Conservation (phyloP, 768 basidiomycete genomes). For the Termitomyces sp. region DNA sequence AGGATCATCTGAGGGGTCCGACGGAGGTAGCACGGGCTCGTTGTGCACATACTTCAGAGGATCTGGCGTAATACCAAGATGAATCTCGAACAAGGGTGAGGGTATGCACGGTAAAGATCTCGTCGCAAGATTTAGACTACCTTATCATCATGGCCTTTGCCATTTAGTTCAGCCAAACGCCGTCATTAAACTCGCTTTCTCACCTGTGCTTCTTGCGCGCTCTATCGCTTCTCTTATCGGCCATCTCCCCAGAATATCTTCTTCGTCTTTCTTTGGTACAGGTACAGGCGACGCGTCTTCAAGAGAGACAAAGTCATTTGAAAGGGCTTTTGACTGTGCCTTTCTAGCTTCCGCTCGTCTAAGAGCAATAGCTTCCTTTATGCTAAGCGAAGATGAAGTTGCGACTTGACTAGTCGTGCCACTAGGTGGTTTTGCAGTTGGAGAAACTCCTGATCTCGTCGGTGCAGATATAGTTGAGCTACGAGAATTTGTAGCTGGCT, state of each 20-base stretch:
- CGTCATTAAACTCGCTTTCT: slow-evolving; percentile 22
- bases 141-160: slow-evolving; percentile 42
- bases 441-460: slow-evolving; percentile 14
- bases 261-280: slow-evolving; percentile 30
- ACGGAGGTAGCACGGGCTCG: slow-evolving; percentile 47
- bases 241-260: slow-evolving; percentile 58
- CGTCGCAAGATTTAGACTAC: slow-evolving; percentile 69
- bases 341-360: slow-evolving; percentile 79
- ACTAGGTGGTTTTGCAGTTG: slow-evolving; percentile 12
- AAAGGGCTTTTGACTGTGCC: slow-evolving; percentile 24
- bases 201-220: slow-evolving; percentile 72
- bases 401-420: slow-evolving; percentile 5
- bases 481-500: slow-evolving; percentile 23
- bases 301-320: slow-evolving; percentile 33
- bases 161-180: slow-evolving; percentile 39
- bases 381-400: slow-evolving; percentile 32
- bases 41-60: slow-evolving; percentile 58
- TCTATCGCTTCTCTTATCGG: slow-evolving; percentile 73
- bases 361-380: slow-evolving; percentile 76
- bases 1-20: slow-evolving; percentile 27
- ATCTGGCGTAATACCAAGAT: slow-evolving; percentile 70
- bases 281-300: slow-evolving; percentile 45
- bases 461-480: slow-evolving; percentile 14
- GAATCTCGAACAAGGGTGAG: slow-evolving; percentile 73
- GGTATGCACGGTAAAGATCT: slow-evolving; percentile 71